phyloP scores from a whole-genome alignment of 2,329 filamentous ascomycete genomes.

The Colletotrichum plurivorum region DNA sequence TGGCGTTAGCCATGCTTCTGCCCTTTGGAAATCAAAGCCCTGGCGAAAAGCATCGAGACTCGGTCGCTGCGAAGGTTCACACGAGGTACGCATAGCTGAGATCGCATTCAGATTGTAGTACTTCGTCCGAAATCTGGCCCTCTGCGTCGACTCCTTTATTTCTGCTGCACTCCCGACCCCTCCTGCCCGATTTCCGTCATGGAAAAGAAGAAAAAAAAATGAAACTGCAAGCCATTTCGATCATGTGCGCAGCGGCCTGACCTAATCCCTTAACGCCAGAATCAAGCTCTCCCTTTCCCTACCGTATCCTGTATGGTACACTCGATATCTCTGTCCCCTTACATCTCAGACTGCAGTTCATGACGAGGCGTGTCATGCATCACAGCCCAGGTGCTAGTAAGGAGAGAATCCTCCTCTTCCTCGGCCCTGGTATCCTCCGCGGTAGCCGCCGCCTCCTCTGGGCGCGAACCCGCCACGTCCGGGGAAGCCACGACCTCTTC shows the following conservation, averaged over 20 bases:
- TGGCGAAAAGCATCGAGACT: too few species aligned
- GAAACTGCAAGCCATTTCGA: constrained; percentile 26
- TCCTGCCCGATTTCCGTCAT: background rate
- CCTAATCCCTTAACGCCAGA: constrained; percentile 39
- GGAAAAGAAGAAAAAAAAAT: background rate
- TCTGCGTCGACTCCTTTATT: background rate
- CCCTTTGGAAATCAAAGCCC: too few species aligned
- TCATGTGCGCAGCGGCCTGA: constrained; percentile 24
- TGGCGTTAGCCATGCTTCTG: too few species aligned
- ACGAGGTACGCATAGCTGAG: too few species aligned
- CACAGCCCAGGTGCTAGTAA: constrained; percentile 63
- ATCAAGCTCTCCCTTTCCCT: constrained; percentile 32
- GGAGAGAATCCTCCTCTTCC: constrained; percentile 75
- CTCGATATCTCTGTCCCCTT: constrained; percentile 23
- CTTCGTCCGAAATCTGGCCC: too few species aligned
- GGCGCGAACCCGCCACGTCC: constrained; percentile 68
- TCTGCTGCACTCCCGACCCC: background rate
- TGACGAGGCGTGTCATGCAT: background rate
- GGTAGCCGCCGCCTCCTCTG: constrained; percentile 71
- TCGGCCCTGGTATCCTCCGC: constrained; percentile 77
- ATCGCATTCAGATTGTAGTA: too few species aligned
- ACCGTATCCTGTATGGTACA: constrained; percentile 40
- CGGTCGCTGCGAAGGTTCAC: too few species aligned
- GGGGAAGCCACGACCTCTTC: constrained; percentile 65
- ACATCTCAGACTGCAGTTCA: background rate